Evolutionary conservation across 2,329 filamentous ascomycete genomes (phyloP).

Genomic region (Incumbomyces lentus): DNA sequence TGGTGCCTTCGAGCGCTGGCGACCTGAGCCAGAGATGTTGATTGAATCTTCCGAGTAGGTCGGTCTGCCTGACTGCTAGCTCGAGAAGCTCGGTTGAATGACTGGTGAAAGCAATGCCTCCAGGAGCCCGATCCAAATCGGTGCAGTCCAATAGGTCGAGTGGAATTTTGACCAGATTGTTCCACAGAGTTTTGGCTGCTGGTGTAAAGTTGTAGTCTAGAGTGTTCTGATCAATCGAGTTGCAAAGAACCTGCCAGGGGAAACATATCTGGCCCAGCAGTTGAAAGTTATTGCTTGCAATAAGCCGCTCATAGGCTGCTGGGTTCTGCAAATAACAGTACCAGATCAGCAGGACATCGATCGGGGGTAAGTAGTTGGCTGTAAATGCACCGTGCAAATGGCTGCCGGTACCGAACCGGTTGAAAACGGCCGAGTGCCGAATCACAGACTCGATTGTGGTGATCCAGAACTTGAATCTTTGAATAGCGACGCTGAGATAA

Average conservation of each 20-base stretch:
- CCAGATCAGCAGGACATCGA: slow-evolving; percentile 2
- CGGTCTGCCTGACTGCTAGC: neutral
- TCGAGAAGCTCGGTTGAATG: neutral
- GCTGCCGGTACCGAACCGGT: neutral
- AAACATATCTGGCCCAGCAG: slow-evolving; percentile 1
- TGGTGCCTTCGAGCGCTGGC: neutral
- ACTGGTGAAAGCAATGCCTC: neutral
- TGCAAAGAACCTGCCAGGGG: neutral
- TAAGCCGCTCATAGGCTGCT: neutral
- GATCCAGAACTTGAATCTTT: slow-evolving; percentile 3
- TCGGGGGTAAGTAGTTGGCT: neutral
- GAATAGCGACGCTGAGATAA: neutral
- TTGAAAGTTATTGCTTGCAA: neutral
- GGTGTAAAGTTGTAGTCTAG: neutral
- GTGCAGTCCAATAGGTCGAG: neutral
- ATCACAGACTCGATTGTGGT: neutral
- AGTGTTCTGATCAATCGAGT: neutral
- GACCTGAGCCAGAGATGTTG: neutral
- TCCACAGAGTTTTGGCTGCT: neutral
- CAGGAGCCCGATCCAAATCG: neutral
- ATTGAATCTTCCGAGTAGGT: neutral
- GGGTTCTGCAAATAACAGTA: slow-evolving; percentile 1
- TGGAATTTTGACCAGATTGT: neutral
- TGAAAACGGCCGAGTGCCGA: slow-evolving; percentile 2
- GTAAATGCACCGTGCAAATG: slow-evolving; percentile 1